phyloP scores from a whole-genome alignment of 768 basidiomycete genomes.

The Tulasnella sp. region DNA sequence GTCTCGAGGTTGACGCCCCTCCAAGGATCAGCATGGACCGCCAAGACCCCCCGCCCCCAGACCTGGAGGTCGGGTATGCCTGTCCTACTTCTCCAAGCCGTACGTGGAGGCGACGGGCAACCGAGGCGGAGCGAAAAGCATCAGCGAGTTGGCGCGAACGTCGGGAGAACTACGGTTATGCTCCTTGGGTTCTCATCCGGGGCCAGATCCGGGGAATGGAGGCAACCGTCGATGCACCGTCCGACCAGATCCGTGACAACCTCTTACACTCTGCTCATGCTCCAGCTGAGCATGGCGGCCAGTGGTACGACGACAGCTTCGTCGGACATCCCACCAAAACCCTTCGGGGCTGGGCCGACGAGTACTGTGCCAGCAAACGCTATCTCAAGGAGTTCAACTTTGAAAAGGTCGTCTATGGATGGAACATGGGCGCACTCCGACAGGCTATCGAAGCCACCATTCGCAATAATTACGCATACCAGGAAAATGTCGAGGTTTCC shows the following conservation, averaged over 20 bases:
- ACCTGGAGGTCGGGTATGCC: conserved; percentile 45
- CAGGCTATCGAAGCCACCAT: conserved; percentile 43
- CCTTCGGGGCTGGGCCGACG: conserved; percentile 75
- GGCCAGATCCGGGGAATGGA: conserved; percentile 7
- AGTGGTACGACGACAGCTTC: neutral
- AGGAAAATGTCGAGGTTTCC: conserved; percentile 44
- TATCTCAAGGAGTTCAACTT: conserved; percentile 76
- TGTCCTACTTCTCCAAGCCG: conserved; percentile 38
- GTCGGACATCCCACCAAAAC: conserved; percentile 50
- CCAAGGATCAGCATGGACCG: conserved; percentile 34
- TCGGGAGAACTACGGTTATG: conserved; percentile 40
- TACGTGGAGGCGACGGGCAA: conserved; percentile 41
- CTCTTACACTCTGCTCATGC: neutral
- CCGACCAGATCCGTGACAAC: neutral
- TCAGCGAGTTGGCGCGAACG: neutral
- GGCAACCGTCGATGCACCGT: conserved; percentile 23
- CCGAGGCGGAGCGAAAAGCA: conserved; percentile 38
- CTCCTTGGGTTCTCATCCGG: conserved; percentile 45
- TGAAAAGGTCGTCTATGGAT: conserved; percentile 65
- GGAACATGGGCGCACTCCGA: conserved; percentile 48
- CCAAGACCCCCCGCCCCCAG: conserved; percentile 30
- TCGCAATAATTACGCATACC: conserved; percentile 42
- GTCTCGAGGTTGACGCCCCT: conserved; percentile 49
- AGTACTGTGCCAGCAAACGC: conserved; percentile 69
- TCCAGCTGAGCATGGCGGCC: neutral